Evolutionary conservation across 768 basidiomycete species (phyloP), one percentile per base, ranked within the genome.

Genomic region (Rhodosporidiobolus sp.): DNA sequence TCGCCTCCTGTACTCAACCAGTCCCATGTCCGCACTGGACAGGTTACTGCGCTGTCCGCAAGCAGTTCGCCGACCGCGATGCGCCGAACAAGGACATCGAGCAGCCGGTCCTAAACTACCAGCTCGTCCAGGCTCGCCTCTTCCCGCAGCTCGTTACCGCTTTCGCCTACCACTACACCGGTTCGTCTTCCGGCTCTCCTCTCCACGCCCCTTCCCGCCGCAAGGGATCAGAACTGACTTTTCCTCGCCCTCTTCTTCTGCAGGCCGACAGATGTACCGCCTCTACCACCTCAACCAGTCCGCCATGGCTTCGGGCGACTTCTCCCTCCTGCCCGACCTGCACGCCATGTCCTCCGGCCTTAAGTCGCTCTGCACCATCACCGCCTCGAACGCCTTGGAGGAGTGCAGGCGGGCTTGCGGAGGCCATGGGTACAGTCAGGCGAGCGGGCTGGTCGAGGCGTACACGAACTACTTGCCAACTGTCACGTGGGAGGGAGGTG

Each of bases 61-160:
- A 77, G 11, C 79, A 80, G 55, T 80, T 80, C 70, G 75, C 77
- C 28, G 79, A 80, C 69, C 69, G 70, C 16, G 79, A 80, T 52
- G 78, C 78, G 1, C 77, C 77, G 8, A 63, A 65, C 28, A 52
- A 75, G 71, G 65, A 68, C 5, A 60, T 57, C 68, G 78, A 78
- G 63, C 68, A 50, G 11, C 74, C 67, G 30, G 77, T 79, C 16
- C 56, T 79, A 35, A 78, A 79, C 77, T 80, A 80, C 72, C 76
- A 74, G 50, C 73, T 78, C 68, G 79, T 80, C 26, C 79, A 80
- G 61, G 73, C 70, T 12, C 59, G 69, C 61, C 65, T 79, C 60
- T 73, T 74, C 67, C 69, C 72, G 26, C 72, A 69, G 8, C 72
- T 77, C 62, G 68, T 74, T 9, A 69, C 66, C 56, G 69, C 72